Base-by-base conservation (phyloP, 1,284 basidiomycete species). In the Porodaedalea pini region DNA sequence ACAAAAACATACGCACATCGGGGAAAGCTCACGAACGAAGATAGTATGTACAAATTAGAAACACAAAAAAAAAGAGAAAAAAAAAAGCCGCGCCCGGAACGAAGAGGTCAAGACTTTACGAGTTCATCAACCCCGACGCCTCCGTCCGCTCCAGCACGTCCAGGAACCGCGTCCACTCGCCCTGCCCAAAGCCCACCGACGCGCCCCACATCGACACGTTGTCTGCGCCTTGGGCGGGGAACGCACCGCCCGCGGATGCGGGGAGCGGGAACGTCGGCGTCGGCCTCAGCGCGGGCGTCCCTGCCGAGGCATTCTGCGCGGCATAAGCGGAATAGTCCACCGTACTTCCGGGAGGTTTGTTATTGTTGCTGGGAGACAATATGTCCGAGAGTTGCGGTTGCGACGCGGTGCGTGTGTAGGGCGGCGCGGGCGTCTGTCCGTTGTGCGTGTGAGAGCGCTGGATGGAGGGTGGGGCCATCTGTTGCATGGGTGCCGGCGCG, bases 131-230 rank as follows among this genome's bases (percentile, higher is more conserved):
- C 15, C 47, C 54, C 8, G 47, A 49, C 69, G 68, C 56, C 64
- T 68, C 61, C 40, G 75, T 70, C 8, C 73, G 70, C 62, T 76
- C 75, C 70, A 78, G 74, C 34, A 72, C 76, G 59, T 77, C 71
- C 61, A 79, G 66, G 62, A 80, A 78, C 58, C 72, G 71, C 52
- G 71, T 66, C 78, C 78, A 75, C 65, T 74, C 73, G 41, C 68
- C 69, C 54, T 70, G 65, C 48, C 68, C 72, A 44, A 76, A 73
- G 34, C 73, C 73, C 40, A 73, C 68, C 36, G 70, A 70, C 49
- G 73, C 69, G 47, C 72, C 73, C 74, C 74, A 76, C 68, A 74
- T 69, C 53, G 68, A 67, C 54, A 66, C 65, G 58, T 72, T 72
- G 54, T 71, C 70, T 36, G 71, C 66, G 2, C 68, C 63, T 52